These are phyloP conservation scores for Salvia sclarea DNA, from an alignment of 305 asterid species.

Conservation along the genomic window DNA sequence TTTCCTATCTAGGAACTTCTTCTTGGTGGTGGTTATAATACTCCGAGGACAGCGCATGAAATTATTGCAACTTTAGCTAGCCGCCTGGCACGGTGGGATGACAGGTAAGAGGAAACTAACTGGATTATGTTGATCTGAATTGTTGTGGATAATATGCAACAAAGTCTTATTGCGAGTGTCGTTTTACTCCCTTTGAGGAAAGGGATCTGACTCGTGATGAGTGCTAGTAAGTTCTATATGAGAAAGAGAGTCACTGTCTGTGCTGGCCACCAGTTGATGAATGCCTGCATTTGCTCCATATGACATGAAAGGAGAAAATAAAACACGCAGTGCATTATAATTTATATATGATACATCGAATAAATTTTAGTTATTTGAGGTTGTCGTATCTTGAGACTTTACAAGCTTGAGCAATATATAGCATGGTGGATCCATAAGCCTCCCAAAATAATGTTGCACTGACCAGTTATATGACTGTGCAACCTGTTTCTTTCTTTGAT, in stretches of 20 bases:
- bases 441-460: conserved; percentile 14
- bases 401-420: conserved; percentile 17
- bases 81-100: conserved; percentile 98
- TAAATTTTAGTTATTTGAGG: background rate
- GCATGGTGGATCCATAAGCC: conserved; percentile 14
- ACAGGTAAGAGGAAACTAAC: conserved; percentile 61
- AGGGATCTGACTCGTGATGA: background rate
- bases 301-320: background rate
- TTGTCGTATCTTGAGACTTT: conserved; percentile 17
- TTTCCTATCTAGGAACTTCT: conserved; percentile 66
- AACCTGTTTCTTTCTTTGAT: conserved; percentile 24
- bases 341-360: background rate
- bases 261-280: background rate
- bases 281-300: background rate
- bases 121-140: conserved; percentile 6
- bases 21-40: conserved; percentile 77
- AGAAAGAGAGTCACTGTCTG: background rate
- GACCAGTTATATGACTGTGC: conserved; percentile 12
- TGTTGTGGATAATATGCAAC: conserved; percentile 22
- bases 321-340: background rate
- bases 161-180: background rate
- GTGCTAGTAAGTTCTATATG: background rate
- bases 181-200: background rate
- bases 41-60: conserved; percentile 82
- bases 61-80: conserved; percentile 73